These are phyloP conservation scores for Kluyveromyces aestuarii DNA, from an alignment of 805 yeast genomes.

Conservation along the genomic window DNA sequence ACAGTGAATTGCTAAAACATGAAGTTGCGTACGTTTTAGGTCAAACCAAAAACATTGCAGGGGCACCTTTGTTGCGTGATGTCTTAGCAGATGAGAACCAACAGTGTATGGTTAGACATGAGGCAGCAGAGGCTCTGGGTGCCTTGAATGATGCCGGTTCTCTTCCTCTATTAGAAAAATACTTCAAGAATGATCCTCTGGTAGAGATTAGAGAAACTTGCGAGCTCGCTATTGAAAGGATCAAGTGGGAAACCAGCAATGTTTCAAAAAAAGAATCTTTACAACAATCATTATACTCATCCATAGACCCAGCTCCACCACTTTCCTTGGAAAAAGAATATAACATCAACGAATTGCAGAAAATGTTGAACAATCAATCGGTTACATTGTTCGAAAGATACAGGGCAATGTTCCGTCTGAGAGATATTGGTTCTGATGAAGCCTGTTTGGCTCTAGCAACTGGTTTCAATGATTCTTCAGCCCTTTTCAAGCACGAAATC, in stretches of 20 bases:
- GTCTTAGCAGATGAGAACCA: constrained; percentile 63
- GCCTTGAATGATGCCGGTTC: constrained; percentile 82
- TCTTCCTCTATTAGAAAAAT: constrained; percentile 53
- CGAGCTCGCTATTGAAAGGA: constrained; percentile 92
- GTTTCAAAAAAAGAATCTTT: constrained; percentile 55
- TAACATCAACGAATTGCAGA: constrained; percentile 56
- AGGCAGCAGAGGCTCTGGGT: constrained; percentile 98
- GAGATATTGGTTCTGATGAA: constrained; percentile 90
- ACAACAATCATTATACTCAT: constrained; percentile 68
- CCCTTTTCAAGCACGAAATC: constrained; percentile 93
- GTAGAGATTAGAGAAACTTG: constrained; percentile 94
- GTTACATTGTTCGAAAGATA: constrained; percentile 86
- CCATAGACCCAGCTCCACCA: constrained; percentile 98
- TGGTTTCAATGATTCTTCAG: constrained; percentile 85
- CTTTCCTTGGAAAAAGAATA: constrained; percentile 55
- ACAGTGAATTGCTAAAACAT: constrained; percentile 86
- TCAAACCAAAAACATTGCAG: constrained; percentile 76
- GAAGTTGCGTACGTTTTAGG: constrained; percentile 97
- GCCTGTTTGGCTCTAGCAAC: constrained; percentile 87
- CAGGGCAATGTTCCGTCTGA: constrained; percentile 95
- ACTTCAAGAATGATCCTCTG: constrained; percentile 62
- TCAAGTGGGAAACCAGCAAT: constrained; percentile 81
- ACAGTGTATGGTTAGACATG: constrained; percentile 96
- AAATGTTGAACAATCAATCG: constrained; percentile 63
- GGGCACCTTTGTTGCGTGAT: constrained; percentile 65